A percentile compares a stretch with the other conserved stretches of the same genome.
Evolutionary conservation across 768 basidiomycete genomes (phyloP).

Genomic region (Suillus cothurnatus): DNA sequence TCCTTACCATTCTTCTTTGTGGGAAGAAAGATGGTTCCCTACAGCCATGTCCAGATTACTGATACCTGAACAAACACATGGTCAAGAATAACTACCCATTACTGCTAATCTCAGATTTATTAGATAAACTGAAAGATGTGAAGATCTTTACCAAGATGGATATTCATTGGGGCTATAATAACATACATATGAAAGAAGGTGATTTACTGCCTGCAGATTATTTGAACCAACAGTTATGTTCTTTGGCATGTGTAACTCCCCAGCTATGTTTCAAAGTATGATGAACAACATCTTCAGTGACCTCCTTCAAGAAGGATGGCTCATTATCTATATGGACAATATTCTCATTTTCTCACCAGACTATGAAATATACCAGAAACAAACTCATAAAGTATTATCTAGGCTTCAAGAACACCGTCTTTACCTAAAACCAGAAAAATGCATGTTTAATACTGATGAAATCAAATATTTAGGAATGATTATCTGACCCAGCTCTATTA

Average conservation of each 20-base stretch:
- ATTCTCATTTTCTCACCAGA: conserved; percentile 25
- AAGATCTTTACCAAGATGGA: conserved; percentile 23
- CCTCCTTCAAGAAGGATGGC: conserved; percentile 21
- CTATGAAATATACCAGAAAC: conserved; percentile 11
- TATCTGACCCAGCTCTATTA: not conserved
- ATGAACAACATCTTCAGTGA: conserved; percentile 25
- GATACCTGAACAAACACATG: conserved; percentile 2
- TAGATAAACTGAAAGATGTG: conserved; percentile 14
- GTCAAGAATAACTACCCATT: conserved; percentile 11
- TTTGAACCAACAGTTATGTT: not conserved
- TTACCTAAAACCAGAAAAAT: conserved; percentile 23
- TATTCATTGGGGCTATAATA: not conserved
- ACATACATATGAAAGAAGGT: not conserved
- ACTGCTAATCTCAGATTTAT: conserved; percentile 2
- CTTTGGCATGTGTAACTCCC: conserved; percentile 21
- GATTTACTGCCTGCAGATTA: not conserved
- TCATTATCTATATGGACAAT: conserved; percentile 31
- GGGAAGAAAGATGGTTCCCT: not conserved
- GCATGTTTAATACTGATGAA: not conserved
- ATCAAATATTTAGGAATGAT: not conserved
- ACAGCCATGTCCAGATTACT: not conserved
- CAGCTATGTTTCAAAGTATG: conserved; percentile 25
- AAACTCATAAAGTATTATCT: conserved; percentile 26
- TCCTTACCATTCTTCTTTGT: conserved; percentile 19
- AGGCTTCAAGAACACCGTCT: conserved; percentile 34